Evolutionary conservation across 2,329 filamentous ascomycete species (phyloP), one percentile per base, ranked within the genome.

Genomic region (Ciborinia camelliae): DNA sequence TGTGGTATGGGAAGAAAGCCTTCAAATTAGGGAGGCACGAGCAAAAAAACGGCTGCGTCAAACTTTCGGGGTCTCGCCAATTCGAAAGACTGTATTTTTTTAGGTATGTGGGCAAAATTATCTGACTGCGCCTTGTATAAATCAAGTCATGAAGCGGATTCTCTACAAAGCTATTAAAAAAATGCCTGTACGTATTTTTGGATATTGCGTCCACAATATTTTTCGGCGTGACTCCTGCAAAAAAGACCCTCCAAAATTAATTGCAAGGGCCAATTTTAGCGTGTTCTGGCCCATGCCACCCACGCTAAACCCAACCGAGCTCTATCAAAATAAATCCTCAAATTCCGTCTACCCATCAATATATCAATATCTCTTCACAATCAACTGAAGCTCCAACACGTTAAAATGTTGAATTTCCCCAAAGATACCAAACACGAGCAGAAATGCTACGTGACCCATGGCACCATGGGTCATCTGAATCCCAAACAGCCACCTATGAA

Each of bases 361-460:
- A 8, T 9, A 37, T 28, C 28, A 6, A 26, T 12, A 8, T 48
- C 41, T 12, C 18, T 18, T 18, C 14, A 15, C 47, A 51, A 15
- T 8, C 4, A n/a, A 18, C 18, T n/a, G n/a, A 20, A 43, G 18
- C 6, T 28, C 54, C 18, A 41, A 4, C 23, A 4, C 45, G 51
- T 50, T 32, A 37, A 37, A 28, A 60, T 82, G 80, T 75, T 81
- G 20, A 75, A 78, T 65, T 77, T 81, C 62, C 72, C 75, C 6
- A 73, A 75, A 18, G 70, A 75, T 23, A 72, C 75, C 10, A 72
- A 73, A 30, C 71, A 75, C 52, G 72, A 77, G 47, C 79, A 85
- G 63, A 95, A 90, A 82, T 93, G 90, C 76, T 89, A 85, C 76
- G 87, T 91, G 68, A 90, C 88, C 0, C 85, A 90, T 72, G 86